These are phyloP conservation scores for Melaleuca quinquenervia DNA, from an alignment of 345 rosid species.

Conservation along the genomic window DNA sequence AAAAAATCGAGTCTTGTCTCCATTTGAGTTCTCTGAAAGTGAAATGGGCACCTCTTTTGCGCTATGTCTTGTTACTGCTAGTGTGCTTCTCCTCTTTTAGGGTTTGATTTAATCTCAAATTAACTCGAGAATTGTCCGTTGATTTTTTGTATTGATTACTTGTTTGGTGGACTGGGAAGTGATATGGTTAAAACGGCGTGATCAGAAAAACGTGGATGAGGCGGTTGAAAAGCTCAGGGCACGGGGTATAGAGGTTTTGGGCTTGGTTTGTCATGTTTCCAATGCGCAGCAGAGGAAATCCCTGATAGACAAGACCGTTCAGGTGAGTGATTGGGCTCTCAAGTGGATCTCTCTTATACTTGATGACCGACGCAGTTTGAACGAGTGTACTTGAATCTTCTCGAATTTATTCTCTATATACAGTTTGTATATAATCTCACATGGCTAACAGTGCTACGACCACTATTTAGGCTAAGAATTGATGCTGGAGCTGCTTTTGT, in stretches of 20 bases:
- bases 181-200: neutral
- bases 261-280: conserved; percentile 86
- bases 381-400: neutral
- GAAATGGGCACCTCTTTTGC: neutral
- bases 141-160: neutral
- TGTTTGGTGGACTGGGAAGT: neutral
- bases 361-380: neutral
- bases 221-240: conserved; percentile 64
- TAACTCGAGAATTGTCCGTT: neutral
- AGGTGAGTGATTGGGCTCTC: conserved; percentile 27
- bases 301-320: conserved; percentile 51
- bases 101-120: neutral
- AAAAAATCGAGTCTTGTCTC: neutral
- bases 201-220: conserved; percentile 72
- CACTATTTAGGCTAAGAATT: neutral
- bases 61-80: neutral
- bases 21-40: neutral
- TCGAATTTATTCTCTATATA: neutral
- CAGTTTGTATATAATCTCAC: neutral
- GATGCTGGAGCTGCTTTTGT: neutral
- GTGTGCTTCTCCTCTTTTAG: no score
- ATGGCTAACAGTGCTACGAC: neutral
- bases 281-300: conserved; percentile 62
- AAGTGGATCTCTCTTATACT: neutral
- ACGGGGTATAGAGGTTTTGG: conserved; percentile 57